Conservation (phyloP, 768 basidiomycete species). For the Kwoniella bestiolae region DNA sequence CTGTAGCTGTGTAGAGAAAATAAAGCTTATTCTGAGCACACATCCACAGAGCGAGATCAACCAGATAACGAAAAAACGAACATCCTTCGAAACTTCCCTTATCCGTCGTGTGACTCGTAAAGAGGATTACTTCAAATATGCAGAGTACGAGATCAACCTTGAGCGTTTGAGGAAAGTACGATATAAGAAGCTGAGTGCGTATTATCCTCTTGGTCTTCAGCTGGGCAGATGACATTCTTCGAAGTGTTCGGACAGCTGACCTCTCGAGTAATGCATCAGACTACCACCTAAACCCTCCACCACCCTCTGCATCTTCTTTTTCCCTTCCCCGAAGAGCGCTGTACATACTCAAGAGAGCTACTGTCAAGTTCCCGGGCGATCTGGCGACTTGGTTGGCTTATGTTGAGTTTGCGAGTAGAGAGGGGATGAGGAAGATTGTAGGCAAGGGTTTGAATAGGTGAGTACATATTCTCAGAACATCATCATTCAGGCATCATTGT, state of each 20-base stretch:
- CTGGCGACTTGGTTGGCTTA: conserved; percentile 87
- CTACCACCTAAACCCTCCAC: conserved; percentile 56
- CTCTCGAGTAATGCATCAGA: conserved; percentile 20
- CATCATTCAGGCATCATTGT: no score
- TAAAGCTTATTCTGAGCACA: no score
- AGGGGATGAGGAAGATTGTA: conserved; percentile 77
- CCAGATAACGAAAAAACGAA: conserved; percentile 81
- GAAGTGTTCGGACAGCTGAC: background rate
- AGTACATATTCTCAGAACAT: conserved; percentile 36
- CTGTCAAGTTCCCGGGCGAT: conserved; percentile 86
- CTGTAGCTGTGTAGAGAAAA: no score
- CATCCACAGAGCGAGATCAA: conserved; percentile 75
- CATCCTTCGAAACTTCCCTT: conserved; percentile 78
- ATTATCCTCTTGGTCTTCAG: background rate
- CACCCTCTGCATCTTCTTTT: conserved; percentile 77
- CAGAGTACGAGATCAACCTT: conserved; percentile 86
- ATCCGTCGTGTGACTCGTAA: conserved; percentile 83
- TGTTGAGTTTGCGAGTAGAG: conserved; percentile 77
- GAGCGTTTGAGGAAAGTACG: conserved; percentile 80
- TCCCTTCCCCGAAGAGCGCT: conserved; percentile 82
- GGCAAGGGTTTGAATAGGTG: conserved; percentile 81
- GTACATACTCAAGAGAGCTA: conserved; percentile 86
- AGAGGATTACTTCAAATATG: conserved; percentile 85
- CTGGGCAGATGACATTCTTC: background rate
- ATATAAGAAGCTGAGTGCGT: conserved; percentile 71